phyloP scores from a whole-genome alignment of 345 rosid species.

The Turritis glabra region DNA sequence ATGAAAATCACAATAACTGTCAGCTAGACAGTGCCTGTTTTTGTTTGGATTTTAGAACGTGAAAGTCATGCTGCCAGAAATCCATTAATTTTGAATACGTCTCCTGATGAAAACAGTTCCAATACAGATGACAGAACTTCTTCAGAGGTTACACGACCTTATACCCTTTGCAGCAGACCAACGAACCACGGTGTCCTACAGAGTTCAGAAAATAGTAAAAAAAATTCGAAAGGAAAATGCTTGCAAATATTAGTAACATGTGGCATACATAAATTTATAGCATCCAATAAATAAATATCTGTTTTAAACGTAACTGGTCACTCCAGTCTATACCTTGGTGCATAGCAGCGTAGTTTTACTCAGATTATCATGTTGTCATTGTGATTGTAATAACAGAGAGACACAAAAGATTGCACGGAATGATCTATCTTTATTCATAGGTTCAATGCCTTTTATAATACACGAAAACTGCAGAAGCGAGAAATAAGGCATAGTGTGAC shows the following conservation, averaged over 20 bases:
- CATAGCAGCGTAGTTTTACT: neutral
- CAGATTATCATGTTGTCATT: neutral
- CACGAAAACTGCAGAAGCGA: no score
- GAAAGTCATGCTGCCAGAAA: conserved; percentile 14
- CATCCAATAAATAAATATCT: neutral
- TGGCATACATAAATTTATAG: neutral
- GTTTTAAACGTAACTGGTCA: neutral
- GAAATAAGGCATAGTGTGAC: no score
- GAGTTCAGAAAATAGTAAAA: conserved; percentile 8
- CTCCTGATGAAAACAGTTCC: conserved; percentile 87
- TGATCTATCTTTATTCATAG: no score
- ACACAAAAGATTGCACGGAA: no score
- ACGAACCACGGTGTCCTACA: conserved; percentile 92
- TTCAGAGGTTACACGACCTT: conserved; percentile 82
- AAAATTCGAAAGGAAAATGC: neutral
- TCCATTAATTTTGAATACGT: conserved; percentile 47
- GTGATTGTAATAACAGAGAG: no score
- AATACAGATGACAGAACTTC: conserved; percentile 82
- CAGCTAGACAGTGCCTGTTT: conserved; percentile 2
- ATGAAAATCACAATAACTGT: conserved; percentile 24
- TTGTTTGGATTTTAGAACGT: neutral
- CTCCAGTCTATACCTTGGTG: conserved; percentile 7
- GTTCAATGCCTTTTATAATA: no score
- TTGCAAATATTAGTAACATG: conserved; percentile 7
- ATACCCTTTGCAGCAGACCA: conserved; percentile 99